Evolutionary conservation across 108 stramenopile genomes (phyloP), one percentile per base, ranked within the genome.

Genomic region (Fistulifera pelliculosa): DNA sequence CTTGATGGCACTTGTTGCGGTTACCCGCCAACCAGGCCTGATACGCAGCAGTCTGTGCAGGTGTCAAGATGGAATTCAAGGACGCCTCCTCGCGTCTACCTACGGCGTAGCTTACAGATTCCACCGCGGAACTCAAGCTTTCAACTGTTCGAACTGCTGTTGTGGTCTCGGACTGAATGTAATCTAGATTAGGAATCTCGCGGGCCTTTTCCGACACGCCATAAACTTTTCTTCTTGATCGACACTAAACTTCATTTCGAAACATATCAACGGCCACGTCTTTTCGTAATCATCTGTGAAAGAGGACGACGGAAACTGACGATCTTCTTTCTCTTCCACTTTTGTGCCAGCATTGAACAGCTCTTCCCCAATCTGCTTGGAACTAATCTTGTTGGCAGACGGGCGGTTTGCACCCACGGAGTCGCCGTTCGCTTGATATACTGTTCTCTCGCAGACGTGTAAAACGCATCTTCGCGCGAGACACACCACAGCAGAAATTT

Each of bases 161-260:
- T 18, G 64, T 62, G 12, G 79, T 84, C 35, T 82, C 62, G 28
- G 64, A 47, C 22, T 77, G 60, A 54, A 62, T 64, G 1, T 47
- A 38, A 10, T 52, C 49, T 28, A 80, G 53, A 43, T 68, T 53
- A n/a, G 51, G 40, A n/a, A 59, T 58, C 26, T 61, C 49, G n/a
- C 62, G 52, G 58, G 53, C 52, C 61, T 66, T 69, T 64, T 64
- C 41, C 66, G 65, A 35, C 65, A 58, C 48, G 73, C 65, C 28
- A 84, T 42, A 24, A 90, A 56, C 12, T 73, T 68, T 27, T 91
- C 90, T 71, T 91, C 90, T 55, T 91, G 90, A 27, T 91, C 90
- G 44, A 87, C 84, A 16, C 85, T 83, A 45, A 93, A 70, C 26
- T 75, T 80, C 42, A 89, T 54, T 52, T 93, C 91, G 57, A 73